phyloP scores from a whole-genome alignment of 139 green algal genomes.

The Bryopsis sp. region DNA sequence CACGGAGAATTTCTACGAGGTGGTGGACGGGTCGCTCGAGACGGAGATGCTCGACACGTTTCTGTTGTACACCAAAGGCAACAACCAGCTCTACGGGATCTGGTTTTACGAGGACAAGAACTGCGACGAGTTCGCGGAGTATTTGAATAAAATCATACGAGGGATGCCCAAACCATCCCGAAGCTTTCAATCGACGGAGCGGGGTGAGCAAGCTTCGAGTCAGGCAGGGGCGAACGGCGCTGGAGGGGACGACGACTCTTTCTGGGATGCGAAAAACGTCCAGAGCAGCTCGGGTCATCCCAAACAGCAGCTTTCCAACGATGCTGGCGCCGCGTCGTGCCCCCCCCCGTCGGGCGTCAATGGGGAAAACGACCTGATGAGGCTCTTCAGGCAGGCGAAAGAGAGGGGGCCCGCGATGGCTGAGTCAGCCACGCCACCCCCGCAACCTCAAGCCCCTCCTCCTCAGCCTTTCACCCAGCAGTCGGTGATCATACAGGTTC shows the following conservation, averaged over 20 bases:
- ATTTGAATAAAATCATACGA: conserved; percentile 51
- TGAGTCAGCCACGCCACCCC: not conserved
- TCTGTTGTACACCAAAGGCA: not conserved
- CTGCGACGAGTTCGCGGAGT: conserved; percentile 43
- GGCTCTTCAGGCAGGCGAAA: conserved; percentile 9
- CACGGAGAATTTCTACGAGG: conserved; percentile 13
- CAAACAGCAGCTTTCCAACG: not conserved
- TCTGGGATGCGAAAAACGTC: not conserved
- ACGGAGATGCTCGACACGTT: conserved; percentile 7
- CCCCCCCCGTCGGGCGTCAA: not conserved
- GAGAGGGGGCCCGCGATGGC: not conserved
- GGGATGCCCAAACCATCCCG: conserved; percentile 10
- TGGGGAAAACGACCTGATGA: conserved; percentile 11
- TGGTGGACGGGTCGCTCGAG: not conserved
- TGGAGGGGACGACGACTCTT: not conserved
- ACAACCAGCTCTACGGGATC: conserved; percentile 67
- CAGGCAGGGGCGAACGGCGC: not conserved
- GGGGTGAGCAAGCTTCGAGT: too few relatives aligned
- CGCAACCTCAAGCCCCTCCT: not conserved
- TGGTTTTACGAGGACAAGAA: conserved; percentile 86
- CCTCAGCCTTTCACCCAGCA: not conserved
- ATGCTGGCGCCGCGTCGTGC: not conserved
- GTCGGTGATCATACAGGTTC: not conserved
- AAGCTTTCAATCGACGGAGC: too few relatives aligned
- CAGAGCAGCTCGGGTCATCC: not conserved